phyloP scores from a whole-genome alignment of 768 basidiomycete genomes.

The Podaxis carcinomalis region DNA sequence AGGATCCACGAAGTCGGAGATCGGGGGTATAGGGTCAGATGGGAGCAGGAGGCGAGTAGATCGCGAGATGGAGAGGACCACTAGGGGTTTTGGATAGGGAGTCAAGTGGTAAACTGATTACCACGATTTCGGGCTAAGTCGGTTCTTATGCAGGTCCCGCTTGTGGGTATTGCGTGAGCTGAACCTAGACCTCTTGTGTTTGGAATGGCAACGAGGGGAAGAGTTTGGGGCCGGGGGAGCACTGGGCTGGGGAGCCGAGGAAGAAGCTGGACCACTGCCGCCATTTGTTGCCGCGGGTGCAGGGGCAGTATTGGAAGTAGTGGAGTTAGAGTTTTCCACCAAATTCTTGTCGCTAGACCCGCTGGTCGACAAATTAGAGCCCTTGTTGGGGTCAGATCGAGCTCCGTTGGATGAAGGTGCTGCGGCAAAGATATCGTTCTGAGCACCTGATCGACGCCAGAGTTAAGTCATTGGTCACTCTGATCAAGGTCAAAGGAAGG shows the following conservation, averaged over 20 bases:
- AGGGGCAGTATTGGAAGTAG: neutral
- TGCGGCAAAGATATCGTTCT: constrained; percentile 8
- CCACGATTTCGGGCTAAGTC: neutral
- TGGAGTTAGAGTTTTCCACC: neutral
- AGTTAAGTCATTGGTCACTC: neutral
- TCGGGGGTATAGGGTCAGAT: neutral
- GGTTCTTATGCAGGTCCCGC: neutral
- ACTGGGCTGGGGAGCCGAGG: neutral
- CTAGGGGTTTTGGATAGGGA: neutral
- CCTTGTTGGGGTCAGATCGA: neutral
- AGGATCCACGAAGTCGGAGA: neutral
- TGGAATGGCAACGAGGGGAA: neutral
- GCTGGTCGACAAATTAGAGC: neutral
- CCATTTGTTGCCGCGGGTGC: neutral
- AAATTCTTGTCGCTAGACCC: neutral
- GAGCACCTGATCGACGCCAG: constrained; percentile 1
- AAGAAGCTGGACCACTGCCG: neutral
- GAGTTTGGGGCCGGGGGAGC: neutral
- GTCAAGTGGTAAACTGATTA: neutral
- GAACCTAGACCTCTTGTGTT: neutral
- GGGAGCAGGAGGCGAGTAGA: neutral
- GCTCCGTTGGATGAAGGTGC: neutral
- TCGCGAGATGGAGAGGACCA: neutral
- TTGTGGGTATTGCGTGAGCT: neutral
- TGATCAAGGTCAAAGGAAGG: neutral